Evolutionary conservation across 192 early-diverging fungal genomes (phyloP).

Genomic region (Gryganskiella cystojenkinii): DNA sequence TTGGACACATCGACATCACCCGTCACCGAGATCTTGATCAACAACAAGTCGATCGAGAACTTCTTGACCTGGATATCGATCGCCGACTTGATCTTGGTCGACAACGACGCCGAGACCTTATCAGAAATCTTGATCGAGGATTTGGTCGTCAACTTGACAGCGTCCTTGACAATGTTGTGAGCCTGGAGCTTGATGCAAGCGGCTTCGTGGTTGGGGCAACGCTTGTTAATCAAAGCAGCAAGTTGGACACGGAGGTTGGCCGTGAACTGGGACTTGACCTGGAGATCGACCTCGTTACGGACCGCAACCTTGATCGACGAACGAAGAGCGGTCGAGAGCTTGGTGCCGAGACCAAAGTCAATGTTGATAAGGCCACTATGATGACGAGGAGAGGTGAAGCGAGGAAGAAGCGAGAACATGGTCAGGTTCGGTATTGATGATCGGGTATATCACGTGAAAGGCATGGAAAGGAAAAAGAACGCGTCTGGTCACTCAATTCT

Average conservation of each 20-base stretch:
- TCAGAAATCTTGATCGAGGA: slow-evolving; percentile 21
- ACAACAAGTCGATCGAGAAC: slow-evolving; percentile 23
- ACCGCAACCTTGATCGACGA: slow-evolving; percentile 24
- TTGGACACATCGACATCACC: slow-evolving; percentile 30
- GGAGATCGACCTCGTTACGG: slow-evolving; percentile 13
- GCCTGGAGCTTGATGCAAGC: slow-evolving; percentile 28
- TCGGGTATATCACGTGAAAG: background rate
- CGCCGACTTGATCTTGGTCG: slow-evolving; percentile 16
- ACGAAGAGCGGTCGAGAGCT: slow-evolving; percentile 14
- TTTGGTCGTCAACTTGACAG: slow-evolving; percentile 31
- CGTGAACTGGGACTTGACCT: slow-evolving; percentile 28
- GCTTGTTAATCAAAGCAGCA: slow-evolving; percentile 31
- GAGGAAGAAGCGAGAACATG: no score
- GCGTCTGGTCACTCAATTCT: background rate
- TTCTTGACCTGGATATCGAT: slow-evolving; percentile 29
- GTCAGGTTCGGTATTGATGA: background rate
- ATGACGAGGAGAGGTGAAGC: background rate
- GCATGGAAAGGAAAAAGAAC: background rate
- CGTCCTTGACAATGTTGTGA: slow-evolving; percentile 36
- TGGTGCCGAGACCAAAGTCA: slow-evolving; percentile 24
- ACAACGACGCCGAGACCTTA: slow-evolving; percentile 14
- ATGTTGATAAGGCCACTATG: slow-evolving; percentile 20
- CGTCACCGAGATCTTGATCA: slow-evolving; percentile 19
- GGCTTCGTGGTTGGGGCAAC: slow-evolving; percentile 18
- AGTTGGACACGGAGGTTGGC: slow-evolving; percentile 15